Evolutionary conservation across 192 early-diverging fungal species (phyloP).

Genomic region (Coemansia sp.): DNA sequence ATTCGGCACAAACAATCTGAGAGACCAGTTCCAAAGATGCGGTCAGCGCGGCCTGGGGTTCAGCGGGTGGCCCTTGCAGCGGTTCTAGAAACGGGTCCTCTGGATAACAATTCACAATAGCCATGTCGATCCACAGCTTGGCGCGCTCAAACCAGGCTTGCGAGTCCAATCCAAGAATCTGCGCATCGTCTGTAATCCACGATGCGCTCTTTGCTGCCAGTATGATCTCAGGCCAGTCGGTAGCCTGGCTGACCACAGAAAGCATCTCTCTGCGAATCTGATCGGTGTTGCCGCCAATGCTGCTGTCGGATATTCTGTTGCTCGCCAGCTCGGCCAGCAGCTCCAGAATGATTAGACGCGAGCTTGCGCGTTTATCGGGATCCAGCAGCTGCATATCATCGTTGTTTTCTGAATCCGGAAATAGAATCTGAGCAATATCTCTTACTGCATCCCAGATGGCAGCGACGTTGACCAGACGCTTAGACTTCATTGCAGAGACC

Average conservation of each 20-base stretch:
- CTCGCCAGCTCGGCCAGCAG: slow-evolving; percentile 30
- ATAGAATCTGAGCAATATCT: slow-evolving; percentile 34
- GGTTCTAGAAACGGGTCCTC: slow-evolving; percentile 10
- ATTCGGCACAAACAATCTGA: slow-evolving; percentile 30
- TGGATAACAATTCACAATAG: slow-evolving; percentile 29
- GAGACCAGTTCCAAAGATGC: slow-evolving; percentile 35
- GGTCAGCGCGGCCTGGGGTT: slow-evolving; percentile 15
- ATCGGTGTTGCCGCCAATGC: slow-evolving; percentile 16
- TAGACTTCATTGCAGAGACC: slow-evolving; percentile 17
- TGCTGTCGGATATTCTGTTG: slow-evolving; percentile 2
- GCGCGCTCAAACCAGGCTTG: slow-evolving; percentile 33
- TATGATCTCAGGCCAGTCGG: slow-evolving; percentile 33
- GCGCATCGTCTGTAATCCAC: slow-evolving; percentile 38
- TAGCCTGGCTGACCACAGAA: slow-evolving; percentile 14
- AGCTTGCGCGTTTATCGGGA: background rate
- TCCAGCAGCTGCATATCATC: background rate
- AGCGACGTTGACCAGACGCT: slow-evolving; percentile 20
- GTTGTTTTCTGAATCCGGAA: slow-evolving; percentile 4
- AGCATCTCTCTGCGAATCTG: slow-evolving; percentile 33
- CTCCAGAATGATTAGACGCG: slow-evolving; percentile 28
- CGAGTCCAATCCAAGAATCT: slow-evolving; percentile 13
- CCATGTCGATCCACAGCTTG: slow-evolving; percentile 20
- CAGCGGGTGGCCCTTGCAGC: slow-evolving; percentile 8
- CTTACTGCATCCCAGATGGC: slow-evolving; percentile 31
- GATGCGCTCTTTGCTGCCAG: slow-evolving; percentile 26